Conservation (phyloP, 352 stramenopile species). For the Pythium rhizo-oryzae region DNA sequence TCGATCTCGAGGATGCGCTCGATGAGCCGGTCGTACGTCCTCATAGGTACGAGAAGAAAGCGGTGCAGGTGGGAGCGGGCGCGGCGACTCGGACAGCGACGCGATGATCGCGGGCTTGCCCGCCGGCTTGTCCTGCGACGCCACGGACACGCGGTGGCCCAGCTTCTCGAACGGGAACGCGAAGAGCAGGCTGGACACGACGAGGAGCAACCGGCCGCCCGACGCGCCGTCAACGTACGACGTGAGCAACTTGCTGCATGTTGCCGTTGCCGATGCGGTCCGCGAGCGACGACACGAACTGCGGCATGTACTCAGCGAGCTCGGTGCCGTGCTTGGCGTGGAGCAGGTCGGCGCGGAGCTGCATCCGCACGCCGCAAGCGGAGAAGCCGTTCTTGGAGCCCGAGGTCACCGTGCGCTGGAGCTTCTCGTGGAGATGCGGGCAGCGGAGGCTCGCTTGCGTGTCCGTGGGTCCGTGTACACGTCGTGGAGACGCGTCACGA, state of each 20-base stretch:
- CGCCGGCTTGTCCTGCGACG: constrained; percentile 55
- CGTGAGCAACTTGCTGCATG: constrained; percentile 50
- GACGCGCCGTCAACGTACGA: constrained; percentile 55
- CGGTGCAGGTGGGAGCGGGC: constrained; percentile 88
- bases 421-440: constrained; percentile 56
- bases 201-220: constrained; percentile 71
- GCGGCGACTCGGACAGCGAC: constrained; percentile 77
- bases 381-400: constrained; percentile 79
- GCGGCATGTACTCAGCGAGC: constrained; percentile 78
- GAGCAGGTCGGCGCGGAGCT: constrained; percentile 63
- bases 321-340: constrained; percentile 48
- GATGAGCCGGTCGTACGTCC: constrained; percentile 79
- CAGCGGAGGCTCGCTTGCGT: constrained; percentile 45
- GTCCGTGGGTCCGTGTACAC: constrained; percentile 60
- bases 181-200: constrained; percentile 72
- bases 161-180: constrained; percentile 84
- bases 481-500: constrained; percentile 82
- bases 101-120: constrained; percentile 68
- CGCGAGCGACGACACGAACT: constrained; percentile 62
- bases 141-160: constrained; percentile 68
- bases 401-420: constrained; percentile 67
- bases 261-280: constrained; percentile 78
- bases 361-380: constrained; percentile 71
- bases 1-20: constrained; percentile 80
- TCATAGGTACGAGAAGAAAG: constrained; percentile 89